phyloP scores from a whole-genome alignment of 2,329 filamentous ascomycete species.

The Phyllachora maydis region DNA sequence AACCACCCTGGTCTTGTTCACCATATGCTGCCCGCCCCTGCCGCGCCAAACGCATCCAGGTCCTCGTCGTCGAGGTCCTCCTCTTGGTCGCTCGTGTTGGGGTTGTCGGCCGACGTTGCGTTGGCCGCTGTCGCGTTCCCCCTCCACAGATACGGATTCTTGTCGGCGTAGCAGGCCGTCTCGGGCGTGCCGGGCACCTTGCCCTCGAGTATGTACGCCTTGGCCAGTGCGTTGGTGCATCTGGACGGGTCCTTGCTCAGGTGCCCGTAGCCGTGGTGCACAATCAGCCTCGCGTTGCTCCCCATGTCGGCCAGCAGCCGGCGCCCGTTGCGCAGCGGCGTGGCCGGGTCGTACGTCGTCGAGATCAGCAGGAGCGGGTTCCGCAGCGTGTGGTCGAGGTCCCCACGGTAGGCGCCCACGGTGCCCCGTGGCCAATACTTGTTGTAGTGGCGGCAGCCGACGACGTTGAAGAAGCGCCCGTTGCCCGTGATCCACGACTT shows the following conservation, averaged over 20 bases:
- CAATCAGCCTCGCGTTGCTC: conserved; percentile 22
- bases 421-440: conserved; percentile 21
- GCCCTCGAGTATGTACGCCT: conserved; percentile 18
- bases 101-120: background rate
- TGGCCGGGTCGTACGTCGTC: conserved; percentile 27
- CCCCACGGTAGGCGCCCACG: conserved; percentile 24
- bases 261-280: conserved; percentile 27
- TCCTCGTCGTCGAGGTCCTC: too few relatives aligned
- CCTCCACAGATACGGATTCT: conserved; percentile 24
- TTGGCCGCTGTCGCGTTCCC: conserved; percentile 5
- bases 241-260: conserved; percentile 20
- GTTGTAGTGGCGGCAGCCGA: conserved; percentile 23
- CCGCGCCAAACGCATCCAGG: too few relatives aligned
- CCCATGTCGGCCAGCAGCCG: conserved; percentile 23
- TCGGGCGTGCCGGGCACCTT: conserved; percentile 17
- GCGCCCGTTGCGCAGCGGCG: conserved; percentile 24
- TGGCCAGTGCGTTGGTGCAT: conserved; percentile 21
- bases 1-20: too few relatives aligned
- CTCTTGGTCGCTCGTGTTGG: too few relatives aligned
- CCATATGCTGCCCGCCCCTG: too few relatives aligned
- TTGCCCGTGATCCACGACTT: conserved; percentile 24
- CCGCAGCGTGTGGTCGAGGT: conserved; percentile 19
- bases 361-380: conserved; percentile 24
- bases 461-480: conserved; percentile 18
- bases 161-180: conserved; percentile 22